These are phyloP conservation scores for Fusarium gaditjirri DNA, from an alignment of 2,329 filamentous ascomycete species.

Conservation along the genomic window DNA sequence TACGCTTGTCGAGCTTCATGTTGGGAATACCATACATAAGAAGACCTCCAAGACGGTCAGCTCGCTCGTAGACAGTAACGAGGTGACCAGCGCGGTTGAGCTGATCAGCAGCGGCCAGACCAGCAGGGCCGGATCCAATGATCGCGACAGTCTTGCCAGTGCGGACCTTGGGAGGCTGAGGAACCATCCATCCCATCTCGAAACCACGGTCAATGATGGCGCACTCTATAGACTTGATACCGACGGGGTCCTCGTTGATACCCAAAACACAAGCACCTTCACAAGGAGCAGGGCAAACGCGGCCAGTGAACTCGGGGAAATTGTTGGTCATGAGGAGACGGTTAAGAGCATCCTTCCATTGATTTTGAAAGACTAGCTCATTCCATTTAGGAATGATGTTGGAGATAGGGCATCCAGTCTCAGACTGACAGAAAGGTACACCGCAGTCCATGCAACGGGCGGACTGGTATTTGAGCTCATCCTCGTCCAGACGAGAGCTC, in stretches of 20 bases:
- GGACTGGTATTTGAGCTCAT: conserved; percentile 95
- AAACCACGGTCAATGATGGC: conserved; percentile 98
- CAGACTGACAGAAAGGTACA: conserved; percentile 97
- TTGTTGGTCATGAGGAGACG: conserved; percentile 96
- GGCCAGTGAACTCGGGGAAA: conserved; percentile 97
- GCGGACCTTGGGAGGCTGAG: conserved; percentile 78
- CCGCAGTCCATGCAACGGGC: conserved; percentile 99
- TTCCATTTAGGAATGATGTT: conserved; percentile 99
- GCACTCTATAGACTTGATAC: conserved; percentile 98
- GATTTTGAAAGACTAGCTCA: conserved; percentile 77
- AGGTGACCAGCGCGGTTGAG: conserved; percentile 91
- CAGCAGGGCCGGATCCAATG: conserved; percentile 91
- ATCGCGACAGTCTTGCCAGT: conserved; percentile 90
- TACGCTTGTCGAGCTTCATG: conserved; percentile 99
- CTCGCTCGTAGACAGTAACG: conserved; percentile 92
- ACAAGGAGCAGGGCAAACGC: conserved; percentile 95
- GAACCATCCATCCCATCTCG: conserved; percentile 98
- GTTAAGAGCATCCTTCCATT: conserved; percentile 93
- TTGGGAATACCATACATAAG: conserved; percentile 99
- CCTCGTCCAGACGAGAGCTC: conserved; percentile 86
- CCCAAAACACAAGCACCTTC: conserved; percentile 96
- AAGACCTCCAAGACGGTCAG: conserved; percentile 88
- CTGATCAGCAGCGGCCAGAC: conserved; percentile 90
- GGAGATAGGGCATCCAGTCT: conserved; percentile 93
- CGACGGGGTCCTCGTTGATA: conserved; percentile 96